Percentiles rank a stretch among this genome's conserved stretches.
Evolutionary conservation across 2,329 filamentous ascomycete genomes (phyloP).

Genomic region (Pyricularia sp.): DNA sequence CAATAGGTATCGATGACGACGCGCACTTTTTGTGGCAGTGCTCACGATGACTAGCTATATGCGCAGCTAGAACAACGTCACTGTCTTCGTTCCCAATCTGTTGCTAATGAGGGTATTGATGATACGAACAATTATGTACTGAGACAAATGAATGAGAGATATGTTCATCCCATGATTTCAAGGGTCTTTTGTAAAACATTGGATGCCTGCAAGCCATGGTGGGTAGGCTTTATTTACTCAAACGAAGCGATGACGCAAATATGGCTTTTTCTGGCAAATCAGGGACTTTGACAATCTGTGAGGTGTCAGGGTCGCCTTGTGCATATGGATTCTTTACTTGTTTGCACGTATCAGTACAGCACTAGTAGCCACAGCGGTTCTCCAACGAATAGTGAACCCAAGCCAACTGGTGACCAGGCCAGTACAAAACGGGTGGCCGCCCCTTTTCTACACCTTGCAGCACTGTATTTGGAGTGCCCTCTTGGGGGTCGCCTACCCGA

Average conservation of each 20-base stretch:
- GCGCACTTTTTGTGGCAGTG: background rate
- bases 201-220: background rate
- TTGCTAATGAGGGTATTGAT: background rate
- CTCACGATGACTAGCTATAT: background rate
- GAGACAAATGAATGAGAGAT: background rate
- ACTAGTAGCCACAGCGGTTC: background rate
- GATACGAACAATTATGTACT: background rate
- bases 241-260: background rate
- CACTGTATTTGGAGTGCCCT: background rate
- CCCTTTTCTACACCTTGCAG: background rate
- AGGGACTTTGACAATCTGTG: background rate
- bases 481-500: background rate
- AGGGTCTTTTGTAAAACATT: background rate
- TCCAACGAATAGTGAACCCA: background rate
- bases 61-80: background rate
- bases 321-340: background rate
- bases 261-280: background rate
- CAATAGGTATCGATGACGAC: background rate
- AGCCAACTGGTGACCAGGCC: background rate
- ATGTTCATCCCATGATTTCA: background rate
- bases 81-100: background rate
- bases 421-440: background rate
- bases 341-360: background rate
- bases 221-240: background rate
- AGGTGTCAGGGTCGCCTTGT: background rate